phyloP scores from a whole-genome alignment of 306 rosid species.

The Erythrophleum fordii region DNA sequence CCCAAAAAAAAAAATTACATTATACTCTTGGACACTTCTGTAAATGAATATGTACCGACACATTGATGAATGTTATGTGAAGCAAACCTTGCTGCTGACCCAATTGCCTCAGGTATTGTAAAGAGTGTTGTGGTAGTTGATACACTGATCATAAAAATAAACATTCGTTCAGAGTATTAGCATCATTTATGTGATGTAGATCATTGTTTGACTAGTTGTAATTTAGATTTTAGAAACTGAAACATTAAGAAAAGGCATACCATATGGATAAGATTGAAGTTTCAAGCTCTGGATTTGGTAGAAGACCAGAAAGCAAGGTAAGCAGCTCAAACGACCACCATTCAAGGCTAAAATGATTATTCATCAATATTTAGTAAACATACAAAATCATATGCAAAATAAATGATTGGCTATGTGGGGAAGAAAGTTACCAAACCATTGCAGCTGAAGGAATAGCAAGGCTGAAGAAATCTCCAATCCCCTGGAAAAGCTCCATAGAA shows the following conservation, averaged over 20 bases:
- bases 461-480: constrained; percentile 63
- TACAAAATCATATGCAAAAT: neutral
- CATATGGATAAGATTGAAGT: constrained; percentile 70
- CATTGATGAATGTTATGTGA: neutral
- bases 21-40: neutral
- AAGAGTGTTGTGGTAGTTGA: constrained; percentile 54
- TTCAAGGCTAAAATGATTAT: constrained; percentile 59
- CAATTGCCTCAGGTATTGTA: constrained; percentile 71
- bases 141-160: constrained; percentile 47
- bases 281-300: constrained; percentile 86
- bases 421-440: constrained; percentile 70
- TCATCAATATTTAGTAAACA: neutral
- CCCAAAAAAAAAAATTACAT: constrained; percentile 20
- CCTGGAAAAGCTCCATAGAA: constrained; percentile 63
- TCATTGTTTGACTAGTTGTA: constrained; percentile 21
- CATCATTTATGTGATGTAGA: neutral
- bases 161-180: neutral
- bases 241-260: constrained; percentile 28
- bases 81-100: constrained; percentile 79
- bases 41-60: neutral
- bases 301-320: constrained; percentile 69
- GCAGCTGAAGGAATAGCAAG: constrained; percentile 78
- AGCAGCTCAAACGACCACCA: constrained; percentile 89
- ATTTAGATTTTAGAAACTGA: neutral
- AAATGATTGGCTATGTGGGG: neutral